A percentile compares a stretch with the other conserved stretches of the same genome.
phyloP scores from a whole-genome alignment of 1,139 yeast genomes.

The Taphrina communis region DNA sequence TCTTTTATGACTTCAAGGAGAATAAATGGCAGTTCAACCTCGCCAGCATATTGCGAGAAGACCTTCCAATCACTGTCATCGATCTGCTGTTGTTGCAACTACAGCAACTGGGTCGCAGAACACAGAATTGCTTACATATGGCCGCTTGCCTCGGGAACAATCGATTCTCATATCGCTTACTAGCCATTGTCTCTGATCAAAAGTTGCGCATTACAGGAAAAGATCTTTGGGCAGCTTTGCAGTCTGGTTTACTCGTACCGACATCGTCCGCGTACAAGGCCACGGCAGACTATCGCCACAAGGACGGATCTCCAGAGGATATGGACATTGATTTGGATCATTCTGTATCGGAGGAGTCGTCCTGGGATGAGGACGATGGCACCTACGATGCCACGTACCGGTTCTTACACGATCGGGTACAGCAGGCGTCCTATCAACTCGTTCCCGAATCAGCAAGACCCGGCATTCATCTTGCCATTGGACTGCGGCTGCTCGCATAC shows the following conservation, averaged over 20 bases:
- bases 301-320: constrained; percentile 3
- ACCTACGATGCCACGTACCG: constrained; percentile 25
- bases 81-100: constrained; percentile 29
- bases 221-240: constrained; percentile 36
- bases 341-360: background rate
- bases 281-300: background rate
- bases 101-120: constrained; percentile 10
- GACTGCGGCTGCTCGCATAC: constrained; percentile 20
- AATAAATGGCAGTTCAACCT: constrained; percentile 29
- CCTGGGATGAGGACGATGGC: constrained; percentile 12
- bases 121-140: constrained; percentile 24
- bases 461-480: constrained; percentile 35
- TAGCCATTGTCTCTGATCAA: constrained; percentile 25
- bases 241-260: constrained; percentile 35
- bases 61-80: constrained; percentile 32
- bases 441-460: constrained; percentile 21
- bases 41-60: constrained; percentile 31
- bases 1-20: constrained; percentile 25
- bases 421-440: constrained; percentile 36
- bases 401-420: constrained; percentile 40
- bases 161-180: constrained; percentile 24
- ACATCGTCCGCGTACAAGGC: constrained; percentile 30
- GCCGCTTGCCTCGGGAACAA: constrained; percentile 37
- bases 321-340: constrained; percentile 11
- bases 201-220: constrained; percentile 2